Conservation (phyloP, 2,329 filamentous ascomycete species). For the Penicillium sp. region DNA sequence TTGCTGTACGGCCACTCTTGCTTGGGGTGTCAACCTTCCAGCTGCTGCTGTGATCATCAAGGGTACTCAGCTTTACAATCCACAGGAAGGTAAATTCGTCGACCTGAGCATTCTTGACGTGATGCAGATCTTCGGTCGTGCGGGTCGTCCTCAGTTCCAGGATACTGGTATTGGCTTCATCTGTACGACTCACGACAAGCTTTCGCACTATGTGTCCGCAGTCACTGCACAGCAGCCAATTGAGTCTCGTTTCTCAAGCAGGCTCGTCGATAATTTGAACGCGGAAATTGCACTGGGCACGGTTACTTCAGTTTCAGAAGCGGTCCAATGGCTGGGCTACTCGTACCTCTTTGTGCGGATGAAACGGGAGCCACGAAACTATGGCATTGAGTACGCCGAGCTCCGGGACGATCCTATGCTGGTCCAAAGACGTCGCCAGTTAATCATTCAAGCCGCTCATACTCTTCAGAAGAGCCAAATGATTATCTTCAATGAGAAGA, state of each 20-base stretch:
- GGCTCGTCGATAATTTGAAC: conserved; percentile 93
- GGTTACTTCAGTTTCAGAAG: conserved; percentile 88
- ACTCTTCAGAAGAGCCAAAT: conserved; percentile 91
- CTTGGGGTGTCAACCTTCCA: conserved; percentile 98
- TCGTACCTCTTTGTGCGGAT: conserved; percentile 97
- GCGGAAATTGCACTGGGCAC: conserved; percentile 91
- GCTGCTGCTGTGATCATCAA: conserved; percentile 97
- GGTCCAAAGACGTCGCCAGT: conserved; percentile 75
- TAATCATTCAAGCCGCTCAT: conserved; percentile 82
- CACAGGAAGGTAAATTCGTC: conserved; percentile 93
- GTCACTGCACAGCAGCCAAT: conserved; percentile 96
- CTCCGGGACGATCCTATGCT: conserved; percentile 81
- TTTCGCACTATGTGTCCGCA: conserved; percentile 84
- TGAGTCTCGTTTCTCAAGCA: conserved; percentile 90
- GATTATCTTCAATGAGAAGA: conserved; percentile 96
- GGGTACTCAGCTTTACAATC: conserved; percentile 93
- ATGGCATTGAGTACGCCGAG: conserved; percentile 93
- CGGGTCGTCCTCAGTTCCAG: conserved; percentile 94
- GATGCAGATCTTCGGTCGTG: conserved; percentile 96
- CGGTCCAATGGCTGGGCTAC: conserved; percentile 95
- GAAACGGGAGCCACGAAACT: conserved; percentile 83
- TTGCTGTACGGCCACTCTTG: conserved; percentile 94
- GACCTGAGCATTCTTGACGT: conserved; percentile 96
- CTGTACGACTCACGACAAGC: conserved; percentile 89
- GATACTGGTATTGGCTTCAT: conserved; percentile 98